These are phyloP conservation scores for Podospora bellae-mahoneyi DNA, from an alignment of 495 filamentous ascomycete species.

Conservation along the genomic window DNA sequence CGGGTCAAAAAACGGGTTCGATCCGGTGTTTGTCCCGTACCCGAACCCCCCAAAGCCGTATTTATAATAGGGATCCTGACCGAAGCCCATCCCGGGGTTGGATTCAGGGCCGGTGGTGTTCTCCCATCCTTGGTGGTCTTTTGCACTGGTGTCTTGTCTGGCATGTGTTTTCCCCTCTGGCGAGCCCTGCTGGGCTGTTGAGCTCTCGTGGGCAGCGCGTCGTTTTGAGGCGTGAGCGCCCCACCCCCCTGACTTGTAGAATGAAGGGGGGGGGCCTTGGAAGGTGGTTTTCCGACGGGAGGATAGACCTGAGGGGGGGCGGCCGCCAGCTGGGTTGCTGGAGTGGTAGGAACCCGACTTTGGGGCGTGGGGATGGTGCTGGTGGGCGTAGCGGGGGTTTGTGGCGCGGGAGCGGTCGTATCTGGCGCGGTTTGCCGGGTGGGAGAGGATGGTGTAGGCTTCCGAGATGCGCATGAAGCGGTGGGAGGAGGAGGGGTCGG, in stretches of 20 bases:
- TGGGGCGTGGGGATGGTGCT: conserved; percentile 26
- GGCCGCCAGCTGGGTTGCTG: conserved; percentile 58
- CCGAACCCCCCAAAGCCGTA: not conserved
- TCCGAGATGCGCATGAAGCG: conserved; percentile 84
- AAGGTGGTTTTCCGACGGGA: conserved; percentile 71
- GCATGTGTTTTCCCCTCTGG: not conserved
- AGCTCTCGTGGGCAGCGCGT: conserved; percentile 41
- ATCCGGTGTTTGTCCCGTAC: conserved; percentile 55
- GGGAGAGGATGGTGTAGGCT: conserved; percentile 77
- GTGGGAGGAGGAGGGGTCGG: conserved; percentile 64
- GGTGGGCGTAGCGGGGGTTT: conserved; percentile 31
- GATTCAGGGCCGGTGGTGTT: not conserved
- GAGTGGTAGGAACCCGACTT: conserved; percentile 43
- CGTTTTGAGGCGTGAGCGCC: conserved; percentile 52
- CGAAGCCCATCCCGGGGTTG: conserved; percentile 44
- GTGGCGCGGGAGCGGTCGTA: conserved; percentile 62
- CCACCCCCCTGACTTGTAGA: conserved; percentile 78
- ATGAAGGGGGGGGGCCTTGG: conserved; percentile 82
- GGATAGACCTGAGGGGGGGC: conserved; percentile 76
- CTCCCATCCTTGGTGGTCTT: not conserved
- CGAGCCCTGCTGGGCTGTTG: conserved; percentile 21
- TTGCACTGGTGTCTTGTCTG: not conserved
- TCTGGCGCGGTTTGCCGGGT: conserved; percentile 62
- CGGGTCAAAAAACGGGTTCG: conserved; percentile 61
- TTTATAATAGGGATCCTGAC: conserved; percentile 36